phyloP scores from a whole-genome alignment of 108 stramenopile genomes.

The Fragilaria radians region DNA sequence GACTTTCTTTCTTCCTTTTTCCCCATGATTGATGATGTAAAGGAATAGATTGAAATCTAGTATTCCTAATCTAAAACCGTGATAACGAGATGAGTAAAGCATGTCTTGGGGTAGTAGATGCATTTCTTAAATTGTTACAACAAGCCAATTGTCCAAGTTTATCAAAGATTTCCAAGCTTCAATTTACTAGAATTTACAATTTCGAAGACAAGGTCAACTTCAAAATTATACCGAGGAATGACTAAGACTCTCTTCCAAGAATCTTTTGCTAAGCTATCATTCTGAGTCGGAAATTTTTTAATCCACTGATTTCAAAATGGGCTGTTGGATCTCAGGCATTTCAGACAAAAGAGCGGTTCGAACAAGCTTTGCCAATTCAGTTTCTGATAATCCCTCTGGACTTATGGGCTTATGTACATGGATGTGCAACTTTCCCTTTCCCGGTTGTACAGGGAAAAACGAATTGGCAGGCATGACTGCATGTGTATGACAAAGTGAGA shows the following conservation, averaged over 20 bases:
- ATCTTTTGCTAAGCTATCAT: neutral
- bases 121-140: too few species aligned
- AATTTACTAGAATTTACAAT: neutral
- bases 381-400: slow-evolving; percentile 50
- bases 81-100: too few species aligned
- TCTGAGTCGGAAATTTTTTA: neutral
- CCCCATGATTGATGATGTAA: too few species aligned
- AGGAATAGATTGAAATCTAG: too few species aligned
- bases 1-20: too few species aligned
- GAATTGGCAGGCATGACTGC: slow-evolving; percentile 60
- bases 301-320: slow-evolving; percentile 12
- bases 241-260: neutral
- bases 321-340: slow-evolving; percentile 59
- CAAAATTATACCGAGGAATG: neutral
- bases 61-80: too few species aligned
- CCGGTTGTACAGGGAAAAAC: slow-evolving; percentile 62
- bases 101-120: too few species aligned
- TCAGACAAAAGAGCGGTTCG: slow-evolving; percentile 43
- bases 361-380: slow-evolving; percentile 44
- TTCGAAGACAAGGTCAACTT: neutral
- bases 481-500: slow-evolving; percentile 64
- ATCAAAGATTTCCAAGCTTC: too few species aligned
- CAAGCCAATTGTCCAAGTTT: too few species aligned
- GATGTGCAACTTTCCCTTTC: slow-evolving; percentile 59
- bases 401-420: slow-evolving; percentile 60